phyloP scores from a whole-genome alignment of 768 basidiomycete species.

The Pisolithus tinctorius region DNA sequence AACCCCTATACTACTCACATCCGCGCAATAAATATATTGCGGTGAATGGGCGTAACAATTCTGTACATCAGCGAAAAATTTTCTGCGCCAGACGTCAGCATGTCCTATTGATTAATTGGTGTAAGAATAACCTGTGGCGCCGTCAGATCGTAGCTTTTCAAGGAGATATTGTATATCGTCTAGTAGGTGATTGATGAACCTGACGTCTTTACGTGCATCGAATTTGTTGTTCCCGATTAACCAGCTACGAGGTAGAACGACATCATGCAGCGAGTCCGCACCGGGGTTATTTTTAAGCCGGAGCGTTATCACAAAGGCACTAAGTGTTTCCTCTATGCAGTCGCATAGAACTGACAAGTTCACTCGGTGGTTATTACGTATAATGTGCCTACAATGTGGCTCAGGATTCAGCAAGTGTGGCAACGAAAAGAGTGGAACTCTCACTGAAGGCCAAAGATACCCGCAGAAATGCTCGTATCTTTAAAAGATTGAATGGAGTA shows the following conservation, averaged over 20 bases:
- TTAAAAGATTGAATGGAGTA: constrained; percentile 21
- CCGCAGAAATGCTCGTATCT: constrained; percentile 25
- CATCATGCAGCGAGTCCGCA: constrained; percentile 29
- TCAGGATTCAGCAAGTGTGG: background rate
- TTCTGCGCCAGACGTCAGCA: too few relatives aligned
- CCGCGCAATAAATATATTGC: too few relatives aligned
- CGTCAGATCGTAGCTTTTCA: too few relatives aligned
- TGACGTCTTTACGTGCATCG: constrained; percentile 5
- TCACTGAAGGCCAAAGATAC: constrained; percentile 37
- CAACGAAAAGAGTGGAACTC: constrained; percentile 8
- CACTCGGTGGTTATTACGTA: constrained; percentile 31
- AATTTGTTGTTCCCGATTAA: constrained; percentile 14
- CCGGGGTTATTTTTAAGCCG: constrained; percentile 10
- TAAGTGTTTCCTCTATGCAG: constrained; percentile 44
- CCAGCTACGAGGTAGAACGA: constrained; percentile 54
- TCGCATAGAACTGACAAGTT: constrained; percentile 46
- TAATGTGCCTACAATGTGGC: constrained; percentile 33
- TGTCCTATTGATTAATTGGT: too few relatives aligned
- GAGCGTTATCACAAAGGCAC: constrained; percentile 32
- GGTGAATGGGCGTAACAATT: too few relatives aligned
- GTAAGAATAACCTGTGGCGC: too few relatives aligned
- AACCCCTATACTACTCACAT: too few relatives aligned
- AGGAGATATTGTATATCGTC: constrained; percentile 8
- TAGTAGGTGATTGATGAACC: constrained; percentile 8
- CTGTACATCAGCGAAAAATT: too few relatives aligned